Evolutionary conservation across 1,284 basidiomycete species (phyloP).

Genomic region (Tilletia indica): DNA sequence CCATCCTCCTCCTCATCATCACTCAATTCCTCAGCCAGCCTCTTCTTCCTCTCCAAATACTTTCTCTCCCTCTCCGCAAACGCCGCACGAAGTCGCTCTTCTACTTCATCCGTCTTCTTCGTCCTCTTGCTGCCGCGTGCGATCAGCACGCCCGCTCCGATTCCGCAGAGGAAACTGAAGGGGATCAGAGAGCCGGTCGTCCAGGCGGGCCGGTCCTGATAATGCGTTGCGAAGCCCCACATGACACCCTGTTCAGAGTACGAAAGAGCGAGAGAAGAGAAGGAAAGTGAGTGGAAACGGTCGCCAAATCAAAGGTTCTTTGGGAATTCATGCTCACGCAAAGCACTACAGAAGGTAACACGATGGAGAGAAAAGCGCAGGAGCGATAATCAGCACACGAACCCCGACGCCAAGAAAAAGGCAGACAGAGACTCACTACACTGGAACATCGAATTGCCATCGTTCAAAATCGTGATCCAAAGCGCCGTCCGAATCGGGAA

Average conservation of each 20-base stretch:
- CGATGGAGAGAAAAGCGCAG: neutral
- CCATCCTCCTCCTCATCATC: neutral
- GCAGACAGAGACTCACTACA: slow-evolving; percentile 18
- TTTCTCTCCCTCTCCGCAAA: slow-evolving; percentile 27
- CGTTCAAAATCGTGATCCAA: slow-evolving; percentile 63
- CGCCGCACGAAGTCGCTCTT: slow-evolving; percentile 64
- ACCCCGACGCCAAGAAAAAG: too few species aligned
- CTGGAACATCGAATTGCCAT: slow-evolving; percentile 79
- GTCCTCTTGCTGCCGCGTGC: slow-evolving; percentile 75
- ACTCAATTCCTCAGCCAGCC: slow-evolving; percentile 6
- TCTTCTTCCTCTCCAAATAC: slow-evolving; percentile 27
- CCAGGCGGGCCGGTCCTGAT: slow-evolving; percentile 58
- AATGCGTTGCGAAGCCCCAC: slow-evolving; percentile 57
- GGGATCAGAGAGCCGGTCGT: slow-evolving; percentile 71
- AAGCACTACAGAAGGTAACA: neutral
- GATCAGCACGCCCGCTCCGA: slow-evolving; percentile 73
- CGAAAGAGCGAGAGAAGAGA: too few species aligned
- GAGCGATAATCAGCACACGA: neutral
- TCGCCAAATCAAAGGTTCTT: neutral
- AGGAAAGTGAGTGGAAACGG: neutral
- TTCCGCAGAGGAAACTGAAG: slow-evolving; percentile 74
- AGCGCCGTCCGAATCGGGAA: slow-evolving; percentile 64
- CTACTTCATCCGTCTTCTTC: slow-evolving; percentile 72
- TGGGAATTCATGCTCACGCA: neutral
- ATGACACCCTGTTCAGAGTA: slow-evolving; percentile 28